Evolutionary conservation across 345 rosid genomes (phyloP).

Genomic region (Xanthoceras sorbifolium): DNA sequence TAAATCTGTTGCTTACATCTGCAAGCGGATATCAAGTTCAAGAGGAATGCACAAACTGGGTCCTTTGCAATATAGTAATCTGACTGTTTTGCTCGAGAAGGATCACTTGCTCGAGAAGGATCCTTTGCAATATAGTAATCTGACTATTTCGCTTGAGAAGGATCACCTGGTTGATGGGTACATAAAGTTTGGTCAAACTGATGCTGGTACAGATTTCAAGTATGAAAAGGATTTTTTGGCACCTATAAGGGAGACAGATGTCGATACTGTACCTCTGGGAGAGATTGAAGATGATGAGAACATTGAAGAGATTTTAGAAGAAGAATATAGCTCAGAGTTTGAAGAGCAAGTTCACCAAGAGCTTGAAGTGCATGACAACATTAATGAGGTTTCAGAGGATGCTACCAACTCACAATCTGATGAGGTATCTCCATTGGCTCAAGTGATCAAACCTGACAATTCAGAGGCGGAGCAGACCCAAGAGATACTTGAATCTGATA

Average conservation of each 20-base stretch:
- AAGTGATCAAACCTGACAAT: conserved; percentile 6
- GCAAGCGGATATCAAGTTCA: conserved; percentile 36
- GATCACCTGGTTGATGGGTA: conserved; percentile 27
- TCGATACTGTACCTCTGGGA: not conserved
- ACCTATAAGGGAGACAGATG: conserved; percentile 20
- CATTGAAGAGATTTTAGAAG: conserved; percentile 19
- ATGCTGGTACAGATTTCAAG: not conserved
- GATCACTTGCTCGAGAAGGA: conserved; percentile 25
- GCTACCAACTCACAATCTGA: conserved; percentile 14
- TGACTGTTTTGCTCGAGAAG: conserved; percentile 48
- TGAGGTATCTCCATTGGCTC: conserved; percentile 16
- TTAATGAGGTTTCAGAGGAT: conserved; percentile 28
- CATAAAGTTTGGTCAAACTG: conserved; percentile 24
- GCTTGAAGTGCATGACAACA: conserved; percentile 18
- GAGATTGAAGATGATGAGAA: not conserved
- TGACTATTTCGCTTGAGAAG: conserved; percentile 47
- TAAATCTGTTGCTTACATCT: conserved; percentile 33
- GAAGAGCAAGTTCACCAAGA: conserved; percentile 23
- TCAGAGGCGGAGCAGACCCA: not conserved
- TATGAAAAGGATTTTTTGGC: conserved; percentile 16
- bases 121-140: not conserved
- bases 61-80: conserved; percentile 50
- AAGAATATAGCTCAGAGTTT: conserved; percentile 6
- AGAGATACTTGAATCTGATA: conserved; percentile 5
- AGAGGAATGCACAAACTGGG: conserved; percentile 29